Evolutionary conservation across 768 basidiomycete species (phyloP).

Genomic region (Fistulinella prunicolor): DNA sequence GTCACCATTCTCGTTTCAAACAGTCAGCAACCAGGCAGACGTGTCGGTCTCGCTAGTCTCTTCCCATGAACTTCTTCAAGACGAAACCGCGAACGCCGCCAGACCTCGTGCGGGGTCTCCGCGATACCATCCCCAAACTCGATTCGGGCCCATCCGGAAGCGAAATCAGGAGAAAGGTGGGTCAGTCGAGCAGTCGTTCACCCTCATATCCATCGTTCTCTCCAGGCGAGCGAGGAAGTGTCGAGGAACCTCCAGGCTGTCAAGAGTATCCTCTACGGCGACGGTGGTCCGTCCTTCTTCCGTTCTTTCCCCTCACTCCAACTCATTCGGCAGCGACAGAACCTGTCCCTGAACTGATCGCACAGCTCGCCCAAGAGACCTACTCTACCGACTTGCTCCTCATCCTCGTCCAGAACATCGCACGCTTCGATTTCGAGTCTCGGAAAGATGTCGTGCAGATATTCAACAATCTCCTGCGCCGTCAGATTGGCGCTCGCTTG

Average conservation of each 20-base stretch:
- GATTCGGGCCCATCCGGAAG: constrained; percentile 71
- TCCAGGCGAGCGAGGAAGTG: constrained; percentile 84
- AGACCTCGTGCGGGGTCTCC: constrained; percentile 78
- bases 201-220: constrained; percentile 2
- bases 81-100: constrained; percentile 84
- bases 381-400: constrained; percentile 88
- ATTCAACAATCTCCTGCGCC: constrained; percentile 82
- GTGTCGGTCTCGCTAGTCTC: constrained; percentile 1
- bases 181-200: constrained; percentile 15
- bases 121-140: constrained; percentile 75
- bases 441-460: constrained; percentile 83
- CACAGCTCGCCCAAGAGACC: constrained; percentile 94
- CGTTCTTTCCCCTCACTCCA: constrained; percentile 2
- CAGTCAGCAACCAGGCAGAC: neutral
- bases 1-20: neutral
- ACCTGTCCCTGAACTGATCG: constrained; percentile 83
- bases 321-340: constrained; percentile 41
- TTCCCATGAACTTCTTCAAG: constrained; percentile 93
- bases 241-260: constrained; percentile 88
- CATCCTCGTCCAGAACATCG: constrained; percentile 75
- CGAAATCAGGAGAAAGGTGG: constrained; percentile 79
- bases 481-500: constrained; percentile 90
- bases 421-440: constrained; percentile 91
- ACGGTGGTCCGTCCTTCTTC: constrained; percentile 60
- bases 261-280: constrained; percentile 83